Evolutionary conservation across 2,329 filamentous ascomycete species (phyloP).

Genomic region (Chlorencoelia australis): DNA sequence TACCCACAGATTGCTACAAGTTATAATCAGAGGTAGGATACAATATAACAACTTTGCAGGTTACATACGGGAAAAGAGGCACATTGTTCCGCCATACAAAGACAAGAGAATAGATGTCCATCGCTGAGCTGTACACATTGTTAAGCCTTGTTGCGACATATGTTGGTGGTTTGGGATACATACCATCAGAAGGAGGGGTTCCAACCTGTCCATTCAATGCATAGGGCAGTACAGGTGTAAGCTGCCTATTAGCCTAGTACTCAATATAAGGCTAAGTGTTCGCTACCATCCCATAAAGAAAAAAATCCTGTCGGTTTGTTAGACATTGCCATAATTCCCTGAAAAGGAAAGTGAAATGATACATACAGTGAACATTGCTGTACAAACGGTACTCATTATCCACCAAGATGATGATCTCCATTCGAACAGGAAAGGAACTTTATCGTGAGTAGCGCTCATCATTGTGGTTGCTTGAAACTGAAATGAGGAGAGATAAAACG

Average conservation of each 20-base stretch:
- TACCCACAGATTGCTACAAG: conserved; percentile 6
- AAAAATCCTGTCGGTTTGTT: conserved; percentile 36
- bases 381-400: conserved; percentile 8
- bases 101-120: conserved; percentile 64
- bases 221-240: conserved; percentile 62
- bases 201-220: conserved; percentile 46
- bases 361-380: conserved; percentile 8
- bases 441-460: too few relatives aligned
- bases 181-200: conserved; percentile 31
- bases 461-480: too few relatives aligned
- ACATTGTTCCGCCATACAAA: conserved; percentile 55
- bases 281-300: conserved; percentile 45
- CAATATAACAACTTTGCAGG: background rate
- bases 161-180: background rate
- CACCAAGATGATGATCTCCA: conserved; percentile 8
- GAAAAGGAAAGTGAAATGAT: background rate
- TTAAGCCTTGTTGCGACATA: background rate
- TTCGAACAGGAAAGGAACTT: too few relatives aligned
- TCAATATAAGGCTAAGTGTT: too few relatives aligned
- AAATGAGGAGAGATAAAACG: too few relatives aligned
- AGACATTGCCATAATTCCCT: background rate
- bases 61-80: conserved; percentile 37
- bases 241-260: conserved; percentile 19
- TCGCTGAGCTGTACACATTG: conserved; percentile 41
- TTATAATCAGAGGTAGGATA: background rate